Base-by-base conservation (phyloP, 1,139 yeast genomes). In the Nakaseomyces nivariensis region DNA sequence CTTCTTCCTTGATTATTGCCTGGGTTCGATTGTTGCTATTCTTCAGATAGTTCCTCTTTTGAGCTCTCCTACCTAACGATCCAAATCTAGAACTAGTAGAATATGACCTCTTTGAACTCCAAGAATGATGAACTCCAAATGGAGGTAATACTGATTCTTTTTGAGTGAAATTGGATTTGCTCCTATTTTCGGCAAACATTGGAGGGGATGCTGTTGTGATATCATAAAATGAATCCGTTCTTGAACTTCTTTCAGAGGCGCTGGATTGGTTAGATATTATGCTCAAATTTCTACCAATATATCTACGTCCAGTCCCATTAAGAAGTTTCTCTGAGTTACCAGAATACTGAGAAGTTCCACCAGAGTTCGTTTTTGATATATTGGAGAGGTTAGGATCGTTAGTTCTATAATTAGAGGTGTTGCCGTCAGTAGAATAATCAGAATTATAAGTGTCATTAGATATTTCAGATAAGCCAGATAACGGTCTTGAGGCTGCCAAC, bases 381-480 rank as follows among this genome's bases (percentile, higher is more conserved):
- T 47, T 50, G 38, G 47, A 54, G n/a, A 56, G 48, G 45, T 51
- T 49, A 43, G 44, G 43, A 17, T 54, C 58, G 2, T 55, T 46
- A 25, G 50, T 51, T 46, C 52, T 59, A 45, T 55, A 55, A 13
- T 63, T 61, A 1, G 66, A 58, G 8, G 55, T 56, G 26, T 63
- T 62, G 0, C 66, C 69, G 54, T 66, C 69, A 6, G 68, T 66
- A 0, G 71, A 67, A 49, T 66, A 64, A 46, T 67, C 71, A 4
- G 67, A 68, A 32, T 57, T 60, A 29, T 77, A 75, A 1, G 81
- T 77, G 55, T 77, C 71, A 56, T 81, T 85, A 48, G 85, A 79
- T 40, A 76, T 59, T 56, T 81, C 86, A 0, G 90, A 82, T 2
- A 82, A 68, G 67, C 82, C 77, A 0, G 90, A 82, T 4, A 79